Evolutionary conservation across 2,329 filamentous ascomycete species (phyloP), one percentile per base, ranked within the genome.

Genomic region (Talaromyces sp.): DNA sequence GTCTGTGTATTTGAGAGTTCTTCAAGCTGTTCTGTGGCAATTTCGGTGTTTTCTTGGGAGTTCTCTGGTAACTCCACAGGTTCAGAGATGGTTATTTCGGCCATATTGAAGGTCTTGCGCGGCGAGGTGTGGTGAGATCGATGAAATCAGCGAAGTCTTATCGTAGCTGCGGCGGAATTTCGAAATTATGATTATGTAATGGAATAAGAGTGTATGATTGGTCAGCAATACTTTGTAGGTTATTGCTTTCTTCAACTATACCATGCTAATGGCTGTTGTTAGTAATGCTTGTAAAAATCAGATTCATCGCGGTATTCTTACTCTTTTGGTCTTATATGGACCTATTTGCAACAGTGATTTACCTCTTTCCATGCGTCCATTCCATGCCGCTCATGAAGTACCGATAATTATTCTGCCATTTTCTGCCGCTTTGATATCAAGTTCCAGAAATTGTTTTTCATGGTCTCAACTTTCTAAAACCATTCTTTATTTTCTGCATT

Each of bases 31-130:
- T 78, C 65, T 81, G 74, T 75, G 37, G 82, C 78, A 1, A 69
- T 84, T 13, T 72, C 50, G 39, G 52, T 84, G 50, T 82, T 82
- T 56, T 24, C 52, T 9, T 37, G 33, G 37, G 33, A 22, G 11
- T 11, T 8, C 4, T 56, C 33, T 56, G 52, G n/a, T 37, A 16
- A n/a, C 52, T 50, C 83, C 84, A 70, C 83, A 77, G 65, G 82
- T 80, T 72, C 69, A 39, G 66, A 65, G 13, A 71, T 65, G 48
- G 68, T 66, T 63, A 70, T 70, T 47, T 75, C 72, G 41, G 73
- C 71, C 75, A 76, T 76, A 65, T 45, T 67, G 64, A 37, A 14
- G 31, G 22, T 57, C 47, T 52, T 50, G 19, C 31, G 22, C 16
- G 45, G 43, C 59, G 43, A 39, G 16, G n/a, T 64, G 19, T 59